These are phyloP conservation scores for Ophiostoma himal-ulmi DNA, from an alignment of 2,329 filamentous ascomycete species.

Conservation along the genomic window DNA sequence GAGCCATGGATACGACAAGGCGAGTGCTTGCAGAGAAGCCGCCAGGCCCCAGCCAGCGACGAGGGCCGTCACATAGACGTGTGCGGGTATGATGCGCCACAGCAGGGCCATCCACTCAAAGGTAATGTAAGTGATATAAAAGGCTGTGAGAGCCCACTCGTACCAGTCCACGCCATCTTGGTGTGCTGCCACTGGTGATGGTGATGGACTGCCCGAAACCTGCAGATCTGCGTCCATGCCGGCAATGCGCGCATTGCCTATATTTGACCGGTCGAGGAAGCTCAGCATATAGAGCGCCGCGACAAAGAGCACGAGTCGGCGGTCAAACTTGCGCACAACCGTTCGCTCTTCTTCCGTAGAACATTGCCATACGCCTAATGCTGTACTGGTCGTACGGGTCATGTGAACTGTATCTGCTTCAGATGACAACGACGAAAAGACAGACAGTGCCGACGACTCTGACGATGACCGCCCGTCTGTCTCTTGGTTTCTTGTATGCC, in stretches of 20 bases:
- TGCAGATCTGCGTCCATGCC: constrained; percentile 59
- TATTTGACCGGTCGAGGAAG: constrained; percentile 78
- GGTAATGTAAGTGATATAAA: constrained; percentile 57
- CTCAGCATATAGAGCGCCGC: constrained; percentile 76
- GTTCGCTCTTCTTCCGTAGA: constrained; percentile 63
- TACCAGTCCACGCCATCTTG: constrained; percentile 37
- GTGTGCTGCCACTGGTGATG: constrained; percentile 32
- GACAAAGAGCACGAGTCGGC: constrained; percentile 71
- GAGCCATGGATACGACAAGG: constrained; percentile 57
- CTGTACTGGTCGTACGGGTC: constrained; percentile 2
- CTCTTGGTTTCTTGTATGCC: constrained; percentile 15
- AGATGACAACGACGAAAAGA: not conserved
- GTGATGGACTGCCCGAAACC: constrained; percentile 30
- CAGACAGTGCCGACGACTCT: not conserved
- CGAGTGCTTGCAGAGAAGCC: constrained; percentile 66
- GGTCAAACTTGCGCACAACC: constrained; percentile 71
- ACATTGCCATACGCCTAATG: constrained; percentile 35
- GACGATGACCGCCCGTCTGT: constrained; percentile 4
- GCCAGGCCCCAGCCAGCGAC: constrained; percentile 75
- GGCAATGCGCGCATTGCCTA: constrained; percentile 58
- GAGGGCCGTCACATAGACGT: constrained; percentile 53
- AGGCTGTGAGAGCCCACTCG: constrained; percentile 55
- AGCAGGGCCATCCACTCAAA: constrained; percentile 62
- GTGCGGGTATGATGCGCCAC: constrained; percentile 55
- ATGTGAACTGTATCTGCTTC: not conserved